Evolutionary conservation across 2,329 filamentous ascomycete genomes (phyloP).

Genomic region (Mycosphaerella sp.): DNA sequence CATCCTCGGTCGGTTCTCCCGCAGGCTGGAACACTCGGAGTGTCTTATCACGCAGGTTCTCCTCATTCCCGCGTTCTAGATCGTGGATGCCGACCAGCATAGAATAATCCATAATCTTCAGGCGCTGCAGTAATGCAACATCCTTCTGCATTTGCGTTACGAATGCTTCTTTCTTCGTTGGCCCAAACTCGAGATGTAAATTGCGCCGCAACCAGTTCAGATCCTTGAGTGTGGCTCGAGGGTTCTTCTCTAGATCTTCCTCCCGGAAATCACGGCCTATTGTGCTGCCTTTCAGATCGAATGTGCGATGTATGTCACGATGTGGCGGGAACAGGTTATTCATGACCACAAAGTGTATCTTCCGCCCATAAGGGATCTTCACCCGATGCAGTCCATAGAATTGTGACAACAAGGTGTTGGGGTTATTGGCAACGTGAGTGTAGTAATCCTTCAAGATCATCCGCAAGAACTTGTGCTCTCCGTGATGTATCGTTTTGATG

Average conservation of each 20-base stretch:
- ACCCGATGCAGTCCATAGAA: constrained; percentile 97
- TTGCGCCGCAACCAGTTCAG: constrained; percentile 90
- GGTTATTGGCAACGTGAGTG: constrained; percentile 83
- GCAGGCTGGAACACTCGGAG: constrained; percentile 91
- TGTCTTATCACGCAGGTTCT: constrained; percentile 84
- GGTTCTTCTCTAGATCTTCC: constrained; percentile 80
- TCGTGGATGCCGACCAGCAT: constrained; percentile 93
- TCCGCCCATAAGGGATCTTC: constrained; percentile 96
- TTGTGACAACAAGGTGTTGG: constrained; percentile 92
- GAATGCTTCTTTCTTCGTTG: constrained; percentile 81
- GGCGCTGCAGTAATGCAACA: constrained; percentile 74
- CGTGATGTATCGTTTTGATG: constrained; percentile 98
- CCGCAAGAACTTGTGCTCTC: constrained; percentile 80
- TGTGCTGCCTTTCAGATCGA: constrained; percentile 94
- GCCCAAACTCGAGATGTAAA: constrained; percentile 78
- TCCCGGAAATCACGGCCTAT: constrained; percentile 88
- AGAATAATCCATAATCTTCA: constrained; percentile 99
- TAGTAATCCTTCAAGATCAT: constrained; percentile 90
- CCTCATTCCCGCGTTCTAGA: constrained; percentile 81
- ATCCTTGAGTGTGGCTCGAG: constrained; percentile 89
- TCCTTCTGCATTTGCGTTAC: constrained; percentile 83
- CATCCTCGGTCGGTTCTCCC: constrained; percentile 47
- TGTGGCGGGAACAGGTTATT: constrained; percentile 98
- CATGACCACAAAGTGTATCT: constrained; percentile 99
- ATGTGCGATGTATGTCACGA: constrained; percentile 93